Conservation (phyloP, 2,329 filamentous ascomycete species). For the Epichloe sibirici region DNA sequence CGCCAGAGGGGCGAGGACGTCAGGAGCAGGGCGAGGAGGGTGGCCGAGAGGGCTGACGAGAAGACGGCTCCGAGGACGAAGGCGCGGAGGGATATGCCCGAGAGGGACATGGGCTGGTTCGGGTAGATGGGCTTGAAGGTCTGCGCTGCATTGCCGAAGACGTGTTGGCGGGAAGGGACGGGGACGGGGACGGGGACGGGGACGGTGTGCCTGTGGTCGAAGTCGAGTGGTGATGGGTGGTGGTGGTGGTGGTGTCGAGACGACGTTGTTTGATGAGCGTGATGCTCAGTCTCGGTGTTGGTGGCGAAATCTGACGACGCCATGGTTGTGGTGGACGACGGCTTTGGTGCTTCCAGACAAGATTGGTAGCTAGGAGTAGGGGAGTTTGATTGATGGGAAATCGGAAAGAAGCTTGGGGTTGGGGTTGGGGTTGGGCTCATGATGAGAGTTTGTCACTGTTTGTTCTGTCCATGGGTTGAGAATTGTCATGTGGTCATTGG, state of each 20-base stretch:
- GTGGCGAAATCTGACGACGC: neutral
- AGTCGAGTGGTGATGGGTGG: neutral
- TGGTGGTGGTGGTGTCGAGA: neutral
- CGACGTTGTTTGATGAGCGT: neutral
- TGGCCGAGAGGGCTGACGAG: slow-evolving; percentile 22
- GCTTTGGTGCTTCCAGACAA: too few relatives aligned
- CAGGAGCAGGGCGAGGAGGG: slow-evolving; percentile 20
- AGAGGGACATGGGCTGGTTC: slow-evolving; percentile 41
- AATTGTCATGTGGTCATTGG: too few relatives aligned
- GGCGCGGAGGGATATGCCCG: slow-evolving; percentile 46
- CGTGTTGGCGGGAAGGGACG: neutral
- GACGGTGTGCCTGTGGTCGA: slow-evolving; percentile 2
- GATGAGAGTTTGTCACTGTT: too few relatives aligned
- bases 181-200: neutral
- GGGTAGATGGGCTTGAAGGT: slow-evolving; percentile 20
- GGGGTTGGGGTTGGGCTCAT: too few relatives aligned
- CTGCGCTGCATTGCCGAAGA: neutral
- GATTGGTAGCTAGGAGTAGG: too few relatives aligned
- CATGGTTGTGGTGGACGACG: neutral
- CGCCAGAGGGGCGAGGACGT: slow-evolving; percentile 44
- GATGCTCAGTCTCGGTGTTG: neutral
- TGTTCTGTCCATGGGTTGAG: neutral
- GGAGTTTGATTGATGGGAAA: too few relatives aligned
- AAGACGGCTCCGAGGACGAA: slow-evolving; percentile 39
- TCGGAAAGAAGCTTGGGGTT: too few relatives aligned